Percentiles rank a stretch among this genome's conserved stretches.
Evolutionary conservation across 2,329 filamentous ascomycete species (phyloP).

Genomic region (Aspergillus sp.): DNA sequence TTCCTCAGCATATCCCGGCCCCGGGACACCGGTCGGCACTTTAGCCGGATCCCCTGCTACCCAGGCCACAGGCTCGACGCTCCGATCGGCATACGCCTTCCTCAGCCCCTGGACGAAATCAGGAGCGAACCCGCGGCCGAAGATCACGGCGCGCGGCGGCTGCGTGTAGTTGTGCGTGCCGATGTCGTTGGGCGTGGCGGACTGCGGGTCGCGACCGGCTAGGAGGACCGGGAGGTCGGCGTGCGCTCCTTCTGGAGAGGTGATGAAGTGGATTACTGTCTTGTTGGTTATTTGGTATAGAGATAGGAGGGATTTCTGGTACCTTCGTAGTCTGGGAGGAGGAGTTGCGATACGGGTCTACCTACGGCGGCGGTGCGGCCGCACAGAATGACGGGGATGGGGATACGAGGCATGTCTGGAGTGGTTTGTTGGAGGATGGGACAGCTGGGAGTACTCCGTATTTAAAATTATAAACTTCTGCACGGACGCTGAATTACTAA

Average conservation of each 20-base stretch:
- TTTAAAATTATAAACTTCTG: too few species aligned
- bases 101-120: slow-evolving; percentile 15
- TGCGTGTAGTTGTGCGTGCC: slow-evolving; percentile 27
- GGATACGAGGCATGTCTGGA: not conserved
- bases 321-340: slow-evolving; percentile 6
- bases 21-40: slow-evolving; percentile 3
- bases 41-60: slow-evolving; percentile 14
- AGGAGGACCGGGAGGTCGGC: slow-evolving; percentile 24
- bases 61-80: slow-evolving; percentile 15
- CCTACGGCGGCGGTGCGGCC: not conserved
- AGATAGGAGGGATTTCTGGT: not conserved
- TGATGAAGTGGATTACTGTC: slow-evolving; percentile 26
- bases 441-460: too few species aligned
- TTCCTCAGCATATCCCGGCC: not conserved
- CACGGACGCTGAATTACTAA: too few species aligned
- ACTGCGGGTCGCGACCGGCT: slow-evolving; percentile 22
- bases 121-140: slow-evolving; percentile 25
- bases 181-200: slow-evolving; percentile 19
- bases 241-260: slow-evolving; percentile 15
- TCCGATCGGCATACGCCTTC: not conserved
- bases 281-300: not conserved
- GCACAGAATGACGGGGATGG: not conserved
- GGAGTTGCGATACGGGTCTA: not conserved
- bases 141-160: slow-evolving; percentile 25
- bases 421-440: too few species aligned